phyloP scores from a whole-genome alignment of 768 basidiomycete genomes.

The Cantharellus cinnabarinus region DNA sequence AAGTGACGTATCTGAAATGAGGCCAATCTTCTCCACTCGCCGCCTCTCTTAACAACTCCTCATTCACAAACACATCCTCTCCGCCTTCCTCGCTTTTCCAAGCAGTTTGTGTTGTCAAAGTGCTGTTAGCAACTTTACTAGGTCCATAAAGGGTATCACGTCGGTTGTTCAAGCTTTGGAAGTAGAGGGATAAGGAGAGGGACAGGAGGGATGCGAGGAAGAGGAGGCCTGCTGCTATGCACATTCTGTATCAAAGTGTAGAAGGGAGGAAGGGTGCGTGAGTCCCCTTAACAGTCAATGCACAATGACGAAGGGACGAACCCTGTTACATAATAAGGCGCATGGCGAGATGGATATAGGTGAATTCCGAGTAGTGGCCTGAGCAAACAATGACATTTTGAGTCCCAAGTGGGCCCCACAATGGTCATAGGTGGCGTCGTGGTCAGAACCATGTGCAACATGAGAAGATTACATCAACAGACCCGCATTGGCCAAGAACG shows the following conservation, averaged over 20 bases:
- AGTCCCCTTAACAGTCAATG: neutral
- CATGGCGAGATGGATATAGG: neutral
- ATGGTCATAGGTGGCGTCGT: neutral
- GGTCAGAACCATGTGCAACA: neutral
- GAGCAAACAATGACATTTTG: too few relatives aligned
- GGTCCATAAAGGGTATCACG: neutral
- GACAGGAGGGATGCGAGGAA: neutral
- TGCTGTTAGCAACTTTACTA: neutral
- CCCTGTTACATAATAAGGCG: neutral
- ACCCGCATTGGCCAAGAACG: neutral
- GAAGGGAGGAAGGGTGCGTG: neutral
- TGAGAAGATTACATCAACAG: neutral
- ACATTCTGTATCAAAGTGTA: neutral
- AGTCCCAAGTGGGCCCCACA: too few relatives aligned
- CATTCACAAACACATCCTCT: neutral
- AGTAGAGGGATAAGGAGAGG: neutral
- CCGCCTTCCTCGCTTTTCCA: neutral
- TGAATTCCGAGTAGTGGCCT: neutral
- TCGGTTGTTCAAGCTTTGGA: neutral
- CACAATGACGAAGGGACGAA: neutral
- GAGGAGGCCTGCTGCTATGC: neutral
- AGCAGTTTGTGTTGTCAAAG: neutral
- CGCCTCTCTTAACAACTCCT: neutral
- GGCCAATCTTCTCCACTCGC: neutral
- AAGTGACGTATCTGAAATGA: neutral